Evolutionary conservation across 1,284 basidiomycete species (phyloP), one percentile per base, ranked within the genome.

Genomic region (Pseudozyma flocculosa): DNA sequence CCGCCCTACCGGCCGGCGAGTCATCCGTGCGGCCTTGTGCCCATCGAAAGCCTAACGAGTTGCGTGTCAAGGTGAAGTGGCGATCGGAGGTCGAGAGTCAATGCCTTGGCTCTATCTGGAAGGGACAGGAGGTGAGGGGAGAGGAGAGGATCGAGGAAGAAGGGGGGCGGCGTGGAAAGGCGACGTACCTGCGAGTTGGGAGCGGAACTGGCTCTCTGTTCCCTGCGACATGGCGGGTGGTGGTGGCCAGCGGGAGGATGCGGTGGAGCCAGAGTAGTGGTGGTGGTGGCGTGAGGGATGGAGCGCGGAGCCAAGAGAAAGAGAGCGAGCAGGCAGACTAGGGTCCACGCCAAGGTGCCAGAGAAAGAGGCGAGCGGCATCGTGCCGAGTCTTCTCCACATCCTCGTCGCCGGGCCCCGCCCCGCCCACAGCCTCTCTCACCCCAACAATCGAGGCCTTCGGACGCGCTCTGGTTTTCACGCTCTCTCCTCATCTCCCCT

Each of bases 21-120:
- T 72, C 70, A 43, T 72, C 70, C 9, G 65, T 70, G 24, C 56
- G 51, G 17, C 68, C 68, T 48, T 66, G 66, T 22, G 70, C 70
- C 70, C 70, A 72, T 45, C 68, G 53, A 43, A 72, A 72, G 48
- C 70, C 70, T 24, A 61, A 61, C 15, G 7, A 29, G n/a, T n/a
- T n/a, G n/a, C n/a, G n/a, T n/a, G n/a, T n/a, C n/a, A n/a, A n/a
- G n/a, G n/a, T n/a, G n/a, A n/a, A n/a, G n/a, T n/a, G n/a, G n/a
- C n/a, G n/a, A n/a, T n/a, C n/a, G n/a, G n/a, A n/a, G n/a, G n/a
- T n/a, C n/a, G n/a, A n/a, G n/a, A n/a, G n/a, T n/a, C n/a, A n/a
- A n/a, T 29, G 29, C 13, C 29, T 13, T 29, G 5, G 29, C 5
- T 7, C 29, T 29, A 5, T 5, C 13, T 29, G 5, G 29, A 7